Evolutionary conservation across 2,329 filamentous ascomycete genomes (phyloP), one percentile per base, ranked within the genome.

Genomic region (Fusarium sp.): DNA sequence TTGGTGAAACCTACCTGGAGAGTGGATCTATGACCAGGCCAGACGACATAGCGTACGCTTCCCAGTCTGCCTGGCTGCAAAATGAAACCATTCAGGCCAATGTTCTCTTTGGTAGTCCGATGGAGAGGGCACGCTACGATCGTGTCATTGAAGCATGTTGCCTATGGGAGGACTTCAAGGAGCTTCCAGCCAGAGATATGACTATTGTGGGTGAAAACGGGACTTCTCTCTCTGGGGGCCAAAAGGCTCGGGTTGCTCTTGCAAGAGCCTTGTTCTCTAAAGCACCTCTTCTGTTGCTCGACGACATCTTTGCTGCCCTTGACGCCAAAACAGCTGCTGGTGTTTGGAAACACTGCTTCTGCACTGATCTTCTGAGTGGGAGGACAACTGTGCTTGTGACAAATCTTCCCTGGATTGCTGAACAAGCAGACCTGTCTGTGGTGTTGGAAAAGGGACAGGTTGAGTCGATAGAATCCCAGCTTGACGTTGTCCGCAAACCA

Each of bases 281-380:
- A 53, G 82, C 86, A 0, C 79, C 84, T 3, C 78, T 88, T 4
- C 76, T 88, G 21, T 77, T 89, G 1, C 80, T 89, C 2, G 87
- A 89, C 63, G 87, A 89, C 58, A 81, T 88, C 4, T 87, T 89
- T 65, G 86, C 86, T 2, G 87, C 87, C 0, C 78, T 89, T 1
- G 87, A 89, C 67, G 81, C 86, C 18, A 86, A 87, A 66, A 89
- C 87, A 0, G 83, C 84, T 2, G 83, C 84, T 17, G 78, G 80
- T 4, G 79, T 89, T 3, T 88, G 86, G 83, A 81, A 85, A 58
- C 78, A 83, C 54, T 87, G 84, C 66, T 88, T 89, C 70, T 87
- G 86, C 59, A 79, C 81, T 45, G 84, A 86, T 46, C 70, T 89
- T 25, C 78, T 89, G 11, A 79, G 78, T 20, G 84, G 82, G 11